Base-by-base conservation (phyloP, 208 protist species). In the Acanthamoeba castellanii region DNA sequence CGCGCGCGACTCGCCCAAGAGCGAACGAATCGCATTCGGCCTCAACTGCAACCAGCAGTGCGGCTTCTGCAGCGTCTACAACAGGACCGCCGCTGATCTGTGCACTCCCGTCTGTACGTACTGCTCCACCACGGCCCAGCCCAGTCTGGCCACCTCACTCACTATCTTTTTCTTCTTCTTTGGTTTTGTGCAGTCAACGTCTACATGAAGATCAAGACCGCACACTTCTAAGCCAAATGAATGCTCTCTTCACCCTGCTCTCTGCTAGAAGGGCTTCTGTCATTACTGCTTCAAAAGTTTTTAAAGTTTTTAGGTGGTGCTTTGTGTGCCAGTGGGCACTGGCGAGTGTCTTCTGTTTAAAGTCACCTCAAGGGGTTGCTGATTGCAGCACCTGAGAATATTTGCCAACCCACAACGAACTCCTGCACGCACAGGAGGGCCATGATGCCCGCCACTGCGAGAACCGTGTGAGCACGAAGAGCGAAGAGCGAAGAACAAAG, bases 381-480 rank as follows among this genome's bases (percentile, higher is more conserved):
- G n/a, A n/a, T n/a, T n/a, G n/a, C n/a, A n/a, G n/a, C n/a, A n/a
- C n/a, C n/a, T n/a, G n/a, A n/a, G n/a, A n/a, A n/a, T n/a, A n/a
- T n/a, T n/a, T n/a, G n/a, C n/a, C n/a, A n/a, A n/a, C n/a, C n/a
- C n/a, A n/a, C n/a, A 14, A 96, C 14, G 18, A 97, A 45, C 82
- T 96, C 96, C 52, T 85, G 68, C n/a, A 96, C 45, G n/a, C 52
- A 93, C 47, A 97, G 70, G 9, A 94, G 94, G 7, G 95, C 81
- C 96, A 97, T 96, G 37, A 97, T 95, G 82, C 96, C 96, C 14
- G 94, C 96, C 34, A 97, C 96, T 78, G 61, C 16, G 25, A 27
- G 27, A 32, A 30, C 34, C 34, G 70, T 78, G 13, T 42, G 20
- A 18, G 18, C 55, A 1, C 20, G 16, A 42, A 42, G 37, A 3